Evolutionary conservation across 2,329 filamentous ascomycete species (phyloP), one percentile per base, ranked within the genome.

Genomic region (Hirsutella rhossiliensis): DNA sequence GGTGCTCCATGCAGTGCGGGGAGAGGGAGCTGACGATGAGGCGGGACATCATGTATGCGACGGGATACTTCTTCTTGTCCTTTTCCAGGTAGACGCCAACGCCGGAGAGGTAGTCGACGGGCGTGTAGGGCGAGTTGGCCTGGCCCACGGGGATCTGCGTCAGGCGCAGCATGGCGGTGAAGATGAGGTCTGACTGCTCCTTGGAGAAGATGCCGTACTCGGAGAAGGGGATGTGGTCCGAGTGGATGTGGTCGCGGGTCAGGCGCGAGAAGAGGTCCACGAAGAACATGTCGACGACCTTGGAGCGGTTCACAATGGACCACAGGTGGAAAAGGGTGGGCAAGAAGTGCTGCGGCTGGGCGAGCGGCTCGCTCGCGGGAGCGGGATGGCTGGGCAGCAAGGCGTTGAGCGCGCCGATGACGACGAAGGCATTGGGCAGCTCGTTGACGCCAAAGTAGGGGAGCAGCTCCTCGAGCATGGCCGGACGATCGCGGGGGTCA

Each of bases 91-190:
- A 87, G 23, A 90, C 71, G 12, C 84, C 92, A 44, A 94, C 69
- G 1, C 92, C 92, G 7, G 87, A 80, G 11, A 84, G 79, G 34
- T 88, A 77, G 61, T 98, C 92, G 5, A 97, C 77, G 5, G 82
- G 72, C 1, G 85, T 86, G 58, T 98, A 98, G 0, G 92, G 87
- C 2, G 90, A 96, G 39, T 86, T 94, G 3, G 92, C 85, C 65
- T 98, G 92, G 3, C 92, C 90, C 12, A 98, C 92, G 2, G 92
- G 92, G 44, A 98, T 98, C 59, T 97, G 90, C 13, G 95, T 81
- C 44, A 98, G 64, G 41, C 94, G 78, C 45, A 98, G 67, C 45
- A 96, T 80, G 11, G 92, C 84, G 1, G 92, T 97, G 62, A 96
- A 97, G 53, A 98, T 84, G 46, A 94, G 73, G 46, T 90, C 84